Conservation (phyloP, 139 green algal genomes). For the Cymbomonas tetramitiformis region DNA sequence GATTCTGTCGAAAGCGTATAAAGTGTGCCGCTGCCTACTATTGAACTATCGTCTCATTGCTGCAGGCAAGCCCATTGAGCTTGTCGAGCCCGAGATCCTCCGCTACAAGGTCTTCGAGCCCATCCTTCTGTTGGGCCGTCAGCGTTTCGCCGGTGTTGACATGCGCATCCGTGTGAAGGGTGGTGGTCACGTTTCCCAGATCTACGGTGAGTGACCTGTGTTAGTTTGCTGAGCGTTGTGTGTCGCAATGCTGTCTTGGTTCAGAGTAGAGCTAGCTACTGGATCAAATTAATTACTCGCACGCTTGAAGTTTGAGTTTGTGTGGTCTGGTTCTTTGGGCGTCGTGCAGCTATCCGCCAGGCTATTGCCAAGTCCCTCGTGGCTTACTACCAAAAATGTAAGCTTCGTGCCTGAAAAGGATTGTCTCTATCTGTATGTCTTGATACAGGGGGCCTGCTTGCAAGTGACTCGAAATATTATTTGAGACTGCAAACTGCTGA, state of each 20-base stretch:
- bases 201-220: too few species aligned
- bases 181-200: conserved; percentile 79
- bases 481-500: not conserved
- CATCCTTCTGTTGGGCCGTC: conserved; percentile 79
- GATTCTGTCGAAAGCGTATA: not conserved
- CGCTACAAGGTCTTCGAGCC: conserved; percentile 90
- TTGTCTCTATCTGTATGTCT: too few species aligned
- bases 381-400: conserved; percentile 98
- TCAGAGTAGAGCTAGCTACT: too few species aligned
- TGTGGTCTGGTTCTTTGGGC: conserved; percentile 35
- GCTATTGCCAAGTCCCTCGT: conserved; percentile 94
- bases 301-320: not conserved
- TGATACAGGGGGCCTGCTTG: not conserved
- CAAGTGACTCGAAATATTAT: not conserved
- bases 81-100: conserved; percentile 86
- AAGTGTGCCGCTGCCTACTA: not conserved
- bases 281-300: too few species aligned
- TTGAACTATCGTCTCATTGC: conserved; percentile 61
- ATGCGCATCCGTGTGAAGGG: conserved; percentile 91
- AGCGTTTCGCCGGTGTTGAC: conserved; percentile 81
- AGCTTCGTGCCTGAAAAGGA: too few species aligned
- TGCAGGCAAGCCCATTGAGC: conserved; percentile 84
- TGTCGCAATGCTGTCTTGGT: too few species aligned
- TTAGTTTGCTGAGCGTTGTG: too few species aligned
- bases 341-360: conserved; percentile 91